Evolutionary conservation across 2,329 filamentous ascomycete species (phyloP).

Genomic region (Colletotrichum trifolii): DNA sequence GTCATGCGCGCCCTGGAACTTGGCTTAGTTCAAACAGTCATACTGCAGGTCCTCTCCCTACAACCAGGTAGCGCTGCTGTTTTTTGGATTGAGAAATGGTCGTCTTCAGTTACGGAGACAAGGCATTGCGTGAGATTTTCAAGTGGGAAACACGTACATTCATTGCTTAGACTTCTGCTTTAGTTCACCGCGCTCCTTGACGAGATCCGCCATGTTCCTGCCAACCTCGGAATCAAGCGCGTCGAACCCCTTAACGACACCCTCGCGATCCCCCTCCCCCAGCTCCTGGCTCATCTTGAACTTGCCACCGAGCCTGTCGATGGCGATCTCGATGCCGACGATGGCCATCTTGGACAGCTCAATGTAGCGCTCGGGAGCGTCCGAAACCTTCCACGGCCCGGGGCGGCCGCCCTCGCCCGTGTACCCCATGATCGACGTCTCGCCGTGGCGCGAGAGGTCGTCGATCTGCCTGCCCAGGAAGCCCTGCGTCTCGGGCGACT

Average conservation of each 20-base stretch:
- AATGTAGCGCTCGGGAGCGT: slow-evolving; percentile 67
- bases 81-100: too few relatives aligned
- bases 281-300: slow-evolving; percentile 76
- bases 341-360: slow-evolving; percentile 68
- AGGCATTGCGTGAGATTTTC: neutral
- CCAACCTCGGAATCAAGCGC: slow-evolving; percentile 45
- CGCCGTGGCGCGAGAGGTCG: slow-evolving; percentile 62
- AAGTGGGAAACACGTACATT: neutral
- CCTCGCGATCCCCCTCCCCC: slow-evolving; percentile 61
- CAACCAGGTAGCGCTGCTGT: too few relatives aligned
- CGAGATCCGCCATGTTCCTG: slow-evolving; percentile 45
- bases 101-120: too few relatives aligned
- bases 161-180: slow-evolving; percentile 38
- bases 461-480: slow-evolving; percentile 64
- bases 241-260: slow-evolving; percentile 68
- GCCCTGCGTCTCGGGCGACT: slow-evolving; percentile 52
- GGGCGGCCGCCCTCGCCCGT: slow-evolving; percentile 48
- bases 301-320: slow-evolving; percentile 68
- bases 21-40: too few relatives aligned
- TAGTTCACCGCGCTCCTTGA: slow-evolving; percentile 45
- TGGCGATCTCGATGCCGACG: slow-evolving; percentile 69
- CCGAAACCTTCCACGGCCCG: slow-evolving; percentile 64
- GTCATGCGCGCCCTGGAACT: neutral
- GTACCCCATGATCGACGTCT: slow-evolving; percentile 68
- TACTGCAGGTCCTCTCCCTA: too few relatives aligned